Evolutionary conservation across 768 basidiomycete genomes (phyloP).

Genomic region (Leccinum subgranulosum): DNA sequence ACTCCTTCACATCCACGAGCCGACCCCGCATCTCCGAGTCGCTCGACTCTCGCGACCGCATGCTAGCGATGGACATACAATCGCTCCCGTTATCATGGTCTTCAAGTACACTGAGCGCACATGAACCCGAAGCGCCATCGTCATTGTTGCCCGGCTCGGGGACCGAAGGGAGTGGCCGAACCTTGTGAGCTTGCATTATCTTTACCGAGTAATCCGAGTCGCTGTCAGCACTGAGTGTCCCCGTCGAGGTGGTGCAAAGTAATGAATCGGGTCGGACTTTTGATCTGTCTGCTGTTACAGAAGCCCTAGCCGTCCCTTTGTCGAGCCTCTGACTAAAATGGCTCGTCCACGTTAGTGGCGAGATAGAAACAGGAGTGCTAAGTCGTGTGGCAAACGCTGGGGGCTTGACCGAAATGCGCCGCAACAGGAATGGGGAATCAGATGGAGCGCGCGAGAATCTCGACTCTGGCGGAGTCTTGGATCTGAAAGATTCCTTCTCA

Average conservation of each 20-base stretch:
- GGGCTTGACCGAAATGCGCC: slow-evolving; percentile 9
- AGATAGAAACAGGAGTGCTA: slow-evolving; percentile 2
- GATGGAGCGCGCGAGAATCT: background rate
- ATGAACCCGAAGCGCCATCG: background rate
- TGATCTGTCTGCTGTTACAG: background rate
- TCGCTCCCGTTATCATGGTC: background rate
- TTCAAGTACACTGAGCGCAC: background rate
- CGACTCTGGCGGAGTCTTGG: slow-evolving; percentile 11
- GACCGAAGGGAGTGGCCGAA: slow-evolving; percentile 11
- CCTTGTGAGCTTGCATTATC: background rate
- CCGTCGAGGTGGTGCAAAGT: background rate
- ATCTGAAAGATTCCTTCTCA: slow-evolving; percentile 1
- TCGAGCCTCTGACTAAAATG: slow-evolving; percentile 1
- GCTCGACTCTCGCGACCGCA: slow-evolving; percentile 38
- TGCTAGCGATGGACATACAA: slow-evolving; percentile 10
- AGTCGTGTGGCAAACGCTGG: slow-evolving; percentile 8
- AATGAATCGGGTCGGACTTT: background rate
- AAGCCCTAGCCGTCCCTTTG: slow-evolving; percentile 10
- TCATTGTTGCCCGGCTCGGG: slow-evolving; percentile 1
- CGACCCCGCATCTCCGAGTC: slow-evolving; percentile 36
- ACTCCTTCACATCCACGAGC: slow-evolving; percentile 1
- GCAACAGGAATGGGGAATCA: background rate
- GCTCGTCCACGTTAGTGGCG: background rate
- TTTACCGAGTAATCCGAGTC: slow-evolving; percentile 6
- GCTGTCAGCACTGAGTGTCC: background rate